Conservation (phyloP, 352 stramenopile species). For the Globisporangium nodosum region DNA sequence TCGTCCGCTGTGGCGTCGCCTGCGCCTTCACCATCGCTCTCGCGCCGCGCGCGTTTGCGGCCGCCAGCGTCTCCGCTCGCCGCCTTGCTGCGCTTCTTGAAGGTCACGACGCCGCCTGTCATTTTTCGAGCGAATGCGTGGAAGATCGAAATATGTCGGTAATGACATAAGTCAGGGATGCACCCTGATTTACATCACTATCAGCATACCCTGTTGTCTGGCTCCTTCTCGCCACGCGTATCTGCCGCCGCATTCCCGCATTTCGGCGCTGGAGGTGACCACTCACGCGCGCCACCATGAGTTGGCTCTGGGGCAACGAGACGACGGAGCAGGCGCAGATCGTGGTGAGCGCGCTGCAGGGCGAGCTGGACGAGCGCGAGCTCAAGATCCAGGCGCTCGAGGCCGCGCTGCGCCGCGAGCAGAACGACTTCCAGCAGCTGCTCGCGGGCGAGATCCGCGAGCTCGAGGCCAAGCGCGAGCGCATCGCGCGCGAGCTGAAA, state of each 20-base stretch:
- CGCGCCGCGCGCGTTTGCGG: conserved; percentile 36
- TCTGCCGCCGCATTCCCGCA: not conserved
- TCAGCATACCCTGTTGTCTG: not conserved
- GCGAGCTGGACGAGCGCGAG: conserved; percentile 78
- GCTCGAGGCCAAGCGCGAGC: conserved; percentile 45
- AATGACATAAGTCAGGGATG: not conserved
- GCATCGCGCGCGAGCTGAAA: conserved; percentile 16
- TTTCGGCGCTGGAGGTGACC: not conserved
- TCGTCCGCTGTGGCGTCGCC: conserved; percentile 19
- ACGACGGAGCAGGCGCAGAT: conserved; percentile 83
- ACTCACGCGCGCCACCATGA: conserved; percentile 22
- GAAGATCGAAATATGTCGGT: not conserved
- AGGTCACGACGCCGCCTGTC: conserved; percentile 28
- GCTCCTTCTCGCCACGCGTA: not conserved
- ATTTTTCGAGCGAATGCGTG: not conserved
- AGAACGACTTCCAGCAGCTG: conserved; percentile 61
- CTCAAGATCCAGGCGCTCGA: conserved; percentile 75
- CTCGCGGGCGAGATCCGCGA: conserved; percentile 60
- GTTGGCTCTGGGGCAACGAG: conserved; percentile 82
- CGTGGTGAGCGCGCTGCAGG: conserved; percentile 75
- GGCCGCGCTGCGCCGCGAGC: conserved; percentile 63
- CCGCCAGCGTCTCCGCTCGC: not conserved
- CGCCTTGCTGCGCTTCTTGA: conserved; percentile 39
- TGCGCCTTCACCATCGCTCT: conserved; percentile 13
- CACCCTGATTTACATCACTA: not conserved